phyloP scores from a whole-genome alignment of 192 early-diverging fungal genomes.

The Coemansia sp. region DNA sequence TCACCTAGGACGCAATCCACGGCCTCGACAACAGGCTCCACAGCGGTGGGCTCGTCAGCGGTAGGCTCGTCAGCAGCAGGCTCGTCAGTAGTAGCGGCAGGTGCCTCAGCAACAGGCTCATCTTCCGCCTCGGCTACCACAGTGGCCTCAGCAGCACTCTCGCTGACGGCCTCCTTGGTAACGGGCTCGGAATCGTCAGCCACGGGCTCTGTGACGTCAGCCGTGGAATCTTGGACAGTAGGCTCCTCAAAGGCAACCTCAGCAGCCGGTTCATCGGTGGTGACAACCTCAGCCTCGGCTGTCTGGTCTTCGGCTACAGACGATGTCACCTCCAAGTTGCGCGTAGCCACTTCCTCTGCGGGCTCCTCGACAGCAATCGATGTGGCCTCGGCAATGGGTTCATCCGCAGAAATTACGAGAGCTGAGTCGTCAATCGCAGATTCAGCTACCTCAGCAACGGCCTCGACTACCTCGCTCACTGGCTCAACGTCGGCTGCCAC shows the following conservation, averaged over 20 bases:
- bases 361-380: too few relatives aligned
- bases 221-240: too few relatives aligned
- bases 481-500: neutral
- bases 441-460: neutral
- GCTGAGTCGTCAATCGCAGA: neutral
- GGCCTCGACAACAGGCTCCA: neutral
- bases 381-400: neutral
- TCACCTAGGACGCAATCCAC: too few relatives aligned
- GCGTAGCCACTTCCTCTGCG: too few relatives aligned
- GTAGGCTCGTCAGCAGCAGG: neutral
- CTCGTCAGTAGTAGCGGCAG: neutral
- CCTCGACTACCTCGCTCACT: neutral
- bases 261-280: too few relatives aligned
- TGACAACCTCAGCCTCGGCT: neutral
- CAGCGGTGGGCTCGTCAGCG: too few relatives aligned
- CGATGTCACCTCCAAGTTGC: too few relatives aligned
- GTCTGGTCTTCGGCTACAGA: too few relatives aligned
- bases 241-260: too few relatives aligned
- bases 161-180: too few relatives aligned
- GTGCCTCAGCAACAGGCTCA: neutral
- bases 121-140: neutral
- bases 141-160: neutral
- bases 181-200: neutral
- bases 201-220: neutral
- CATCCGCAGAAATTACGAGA: neutral